A percentile compares a stretch with the other conserved stretches of the same genome.
These are phyloP conservation scores for Trichoderma brevicompactum DNA, from an alignment of 2,329 filamentous ascomycete genomes.

Conservation along the genomic window DNA sequence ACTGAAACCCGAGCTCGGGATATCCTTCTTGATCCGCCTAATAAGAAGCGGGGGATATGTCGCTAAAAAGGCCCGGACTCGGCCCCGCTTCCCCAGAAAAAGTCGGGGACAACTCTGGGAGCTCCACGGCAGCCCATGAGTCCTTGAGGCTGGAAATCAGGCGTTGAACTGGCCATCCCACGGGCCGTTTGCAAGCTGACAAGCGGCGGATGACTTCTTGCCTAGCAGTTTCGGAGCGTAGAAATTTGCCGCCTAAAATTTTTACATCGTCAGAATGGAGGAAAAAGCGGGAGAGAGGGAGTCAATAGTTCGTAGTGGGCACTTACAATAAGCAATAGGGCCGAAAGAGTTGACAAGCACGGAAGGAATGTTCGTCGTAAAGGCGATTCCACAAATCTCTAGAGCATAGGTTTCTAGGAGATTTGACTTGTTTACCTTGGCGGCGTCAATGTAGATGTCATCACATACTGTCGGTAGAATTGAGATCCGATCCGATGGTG, in stretches of 20 bases:
- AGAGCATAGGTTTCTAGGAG: conserved; percentile 43
- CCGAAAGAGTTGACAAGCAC: conserved; percentile 55
- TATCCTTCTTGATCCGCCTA: conserved; percentile 30
- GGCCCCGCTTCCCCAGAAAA: conserved; percentile 19
- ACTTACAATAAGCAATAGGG: conserved; percentile 52
- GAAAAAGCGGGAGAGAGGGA: neutral
- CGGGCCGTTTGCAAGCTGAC: conserved; percentile 41
- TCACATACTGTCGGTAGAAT: neutral
- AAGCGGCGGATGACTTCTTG: conserved; percentile 43
- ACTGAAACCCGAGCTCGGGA: conserved; percentile 41
- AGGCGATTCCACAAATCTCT: conserved; percentile 50
- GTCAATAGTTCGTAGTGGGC: neutral
- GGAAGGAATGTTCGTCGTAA: conserved; percentile 48
- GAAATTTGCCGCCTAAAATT: conserved; percentile 39
- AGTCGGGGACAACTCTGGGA: conserved; percentile 1
- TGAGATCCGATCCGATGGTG: conserved; percentile 28
- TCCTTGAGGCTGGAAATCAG: conserved; percentile 40
- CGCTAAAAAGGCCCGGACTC: conserved; percentile 25
- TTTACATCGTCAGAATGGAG: conserved; percentile 3
- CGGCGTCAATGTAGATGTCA: neutral
- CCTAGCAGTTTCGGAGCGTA: conserved; percentile 36
- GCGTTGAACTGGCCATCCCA: conserved; percentile 47
- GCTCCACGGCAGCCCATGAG: conserved; percentile 35
- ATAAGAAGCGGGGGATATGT: conserved; percentile 13
- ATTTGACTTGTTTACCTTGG: conserved; percentile 30